Evolutionary conservation across 805 yeast genomes (phyloP), one percentile per base, ranked within the genome.

Genomic region (Barnettozyma vustinii): DNA sequence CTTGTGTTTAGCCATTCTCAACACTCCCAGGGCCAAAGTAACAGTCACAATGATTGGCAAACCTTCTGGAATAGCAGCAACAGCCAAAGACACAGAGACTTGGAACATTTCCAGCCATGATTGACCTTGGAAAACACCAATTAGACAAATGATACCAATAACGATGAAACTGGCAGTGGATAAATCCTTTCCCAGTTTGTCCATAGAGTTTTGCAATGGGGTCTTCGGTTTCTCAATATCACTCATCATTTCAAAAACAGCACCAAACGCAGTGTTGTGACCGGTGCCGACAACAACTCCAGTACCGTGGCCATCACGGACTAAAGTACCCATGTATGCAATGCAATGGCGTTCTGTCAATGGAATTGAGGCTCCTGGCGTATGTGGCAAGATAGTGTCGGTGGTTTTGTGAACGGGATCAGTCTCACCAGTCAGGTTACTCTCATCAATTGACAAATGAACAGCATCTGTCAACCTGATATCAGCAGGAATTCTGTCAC

Each of bases 31-130:
- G 0, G 99, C 99, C 54, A 94, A 73, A 0, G 99, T 94, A 9
- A 94, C 99, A 6, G 99, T 92, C 37, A 94, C 99, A 65, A 94
- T 94, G 60, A 94, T 94, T 0, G 99, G 99, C 56, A 94, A 77
- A 47, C 99, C 99, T 68, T 94, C 99, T 5, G 99, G 99, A 58
- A 94, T 94, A 4, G 99, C 99, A 45, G 99, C 99, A 18, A 94
- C 99, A 3, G 99, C 99, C 53, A 94, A 74, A 1, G 97, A 90
- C 9, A 94, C 99, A 1, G 97, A 88, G 50, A 94, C 90, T 66
- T 92, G 97, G 70, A 94, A 92, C 97, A 95, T 94, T 54, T 94
- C 98, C 50, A 94, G 76, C 97, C 97, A 91, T 9, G 87, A 77
- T 53, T 96, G 84, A 44, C 99, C 98, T 70, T 94, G 96, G 43